Percentiles rank a stretch among this genome's conserved stretches.
Evolutionary conservation across 805 yeast genomes (phyloP).

Genomic region (Candida coleopterorum): DNA sequence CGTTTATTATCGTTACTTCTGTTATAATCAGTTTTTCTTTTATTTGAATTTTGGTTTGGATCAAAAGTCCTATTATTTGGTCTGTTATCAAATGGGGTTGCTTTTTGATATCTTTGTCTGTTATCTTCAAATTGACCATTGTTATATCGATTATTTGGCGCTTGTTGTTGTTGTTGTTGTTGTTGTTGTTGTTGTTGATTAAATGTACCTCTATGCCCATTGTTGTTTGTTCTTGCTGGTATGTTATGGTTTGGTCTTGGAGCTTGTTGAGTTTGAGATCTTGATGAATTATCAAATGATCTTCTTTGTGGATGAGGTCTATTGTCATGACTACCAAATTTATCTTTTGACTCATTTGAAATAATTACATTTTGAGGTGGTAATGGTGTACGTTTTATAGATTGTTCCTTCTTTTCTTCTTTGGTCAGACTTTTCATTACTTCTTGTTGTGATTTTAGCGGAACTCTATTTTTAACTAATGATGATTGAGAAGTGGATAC

Average conservation of each 20-base stretch:
- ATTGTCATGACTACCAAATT: not conserved
- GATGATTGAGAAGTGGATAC: not conserved
- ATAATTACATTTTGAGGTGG: slow-evolving; percentile 7
- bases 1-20: slow-evolving; percentile 27
- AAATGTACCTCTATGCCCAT: slow-evolving; percentile 2
- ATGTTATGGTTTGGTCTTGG: slow-evolving; percentile 6
- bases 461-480: not conserved
- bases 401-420: not conserved
- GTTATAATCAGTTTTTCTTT: slow-evolving; percentile 21
- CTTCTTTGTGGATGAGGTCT: not conserved
- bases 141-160: not conserved
- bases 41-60: slow-evolving; percentile 17
- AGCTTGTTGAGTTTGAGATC: slow-evolving; percentile 9
- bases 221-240: slow-evolving; percentile 1
- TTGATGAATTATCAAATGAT: not conserved
- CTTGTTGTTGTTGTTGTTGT: no score
- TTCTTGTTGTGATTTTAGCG: slow-evolving; percentile 4
- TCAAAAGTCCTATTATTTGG: slow-evolving; percentile 26
- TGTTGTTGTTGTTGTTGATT: not conserved
- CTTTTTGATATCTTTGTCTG: not conserved
- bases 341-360: not conserved
- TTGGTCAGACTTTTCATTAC: not conserved
- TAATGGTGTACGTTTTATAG: slow-evolving; percentile 4
- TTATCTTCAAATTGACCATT: not conserved
- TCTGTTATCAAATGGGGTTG: not conserved